Evolutionary conservation across 306 rosid genomes (phyloP).

Genomic region (Rubus parviflorus): DNA sequence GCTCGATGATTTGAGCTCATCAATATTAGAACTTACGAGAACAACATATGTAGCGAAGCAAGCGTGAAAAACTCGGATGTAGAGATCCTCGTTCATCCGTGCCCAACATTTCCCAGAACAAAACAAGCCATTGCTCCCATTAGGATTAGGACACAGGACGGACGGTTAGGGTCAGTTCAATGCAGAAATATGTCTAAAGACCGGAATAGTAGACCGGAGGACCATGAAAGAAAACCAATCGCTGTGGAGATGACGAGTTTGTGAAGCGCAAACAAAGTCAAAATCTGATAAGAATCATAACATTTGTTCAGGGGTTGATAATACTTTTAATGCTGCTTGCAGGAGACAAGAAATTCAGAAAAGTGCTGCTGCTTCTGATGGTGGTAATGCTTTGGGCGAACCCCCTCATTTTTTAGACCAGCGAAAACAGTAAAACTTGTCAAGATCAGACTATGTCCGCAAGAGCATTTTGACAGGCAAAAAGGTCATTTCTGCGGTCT

Average conservation of each 20-base stretch:
- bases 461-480: conserved; percentile 27
- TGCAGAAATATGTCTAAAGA: conserved; percentile 18
- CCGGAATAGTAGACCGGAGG: conserved; percentile 26
- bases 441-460: conserved; percentile 17
- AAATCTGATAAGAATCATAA: conserved; percentile 8
- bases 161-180: neutral
- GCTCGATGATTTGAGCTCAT: no score
- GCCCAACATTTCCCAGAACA: no score
- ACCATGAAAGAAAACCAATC: conserved; percentile 37
- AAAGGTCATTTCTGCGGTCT: conserved; percentile 24
- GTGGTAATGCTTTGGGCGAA: conserved; percentile 21
- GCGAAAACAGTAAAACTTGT: no score
- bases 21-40: no score
- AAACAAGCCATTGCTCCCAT: no score
- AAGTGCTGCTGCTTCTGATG: conserved; percentile 22
- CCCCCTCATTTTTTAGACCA: conserved; percentile 21
- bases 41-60: no score
- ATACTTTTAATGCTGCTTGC: conserved; percentile 34
- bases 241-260: conserved; percentile 48
- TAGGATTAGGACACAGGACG: no score
- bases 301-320: conserved; percentile 26
- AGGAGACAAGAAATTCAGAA: conserved; percentile 50
- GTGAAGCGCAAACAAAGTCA: conserved; percentile 19
- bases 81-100: no score
- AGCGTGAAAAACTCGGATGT: no score